Percentiles rank a stretch among this genome's conserved stretches.
These are phyloP conservation scores for Verticillium longisporum DNA, from an alignment of 2,329 filamentous ascomycete species.

Conservation along the genomic window DNA sequence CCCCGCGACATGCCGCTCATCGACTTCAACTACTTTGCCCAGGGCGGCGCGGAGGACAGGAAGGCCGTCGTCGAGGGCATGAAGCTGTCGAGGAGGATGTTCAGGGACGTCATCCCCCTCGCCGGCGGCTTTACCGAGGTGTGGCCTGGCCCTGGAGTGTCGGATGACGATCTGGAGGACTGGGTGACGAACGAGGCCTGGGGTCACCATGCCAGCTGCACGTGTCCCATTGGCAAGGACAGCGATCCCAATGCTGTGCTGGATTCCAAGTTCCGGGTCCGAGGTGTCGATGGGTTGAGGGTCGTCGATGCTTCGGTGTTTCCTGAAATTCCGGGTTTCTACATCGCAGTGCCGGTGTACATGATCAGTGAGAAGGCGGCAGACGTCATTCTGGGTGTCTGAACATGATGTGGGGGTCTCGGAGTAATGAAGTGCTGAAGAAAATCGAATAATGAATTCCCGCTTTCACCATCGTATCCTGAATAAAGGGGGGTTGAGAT, in stretches of 20 bases:
- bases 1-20: slow-evolving; percentile 54
- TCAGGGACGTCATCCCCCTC: slow-evolving; percentile 19
- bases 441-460: not conserved
- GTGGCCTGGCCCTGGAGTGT: slow-evolving; percentile 31
- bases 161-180: slow-evolving; percentile 32
- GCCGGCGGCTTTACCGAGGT: slow-evolving; percentile 14
- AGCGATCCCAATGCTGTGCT: slow-evolving; percentile 46
- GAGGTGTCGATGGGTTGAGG: slow-evolving; percentile 43
- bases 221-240: slow-evolving; percentile 46
- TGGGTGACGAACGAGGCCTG: slow-evolving; percentile 43
- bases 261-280: slow-evolving; percentile 47
- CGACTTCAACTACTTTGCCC: slow-evolving; percentile 45
- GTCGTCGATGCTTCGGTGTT: slow-evolving; percentile 56
- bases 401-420: not conserved
- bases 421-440: not conserved
- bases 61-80: slow-evolving; percentile 42
- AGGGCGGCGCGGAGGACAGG: slow-evolving; percentile 26
- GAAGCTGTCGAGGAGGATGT: slow-evolving; percentile 30
- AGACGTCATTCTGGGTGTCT: slow-evolving; percentile 5
- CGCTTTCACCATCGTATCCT: not conserved
- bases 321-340: slow-evolving; percentile 41
- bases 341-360: slow-evolving; percentile 40
- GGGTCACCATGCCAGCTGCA: slow-evolving; percentile 52
- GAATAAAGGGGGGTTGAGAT: not conserved
- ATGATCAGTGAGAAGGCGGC: slow-evolving; percentile 52